Conservation (phyloP, 495 filamentous ascomycete genomes). For the Penicillium tannophilum region DNA sequence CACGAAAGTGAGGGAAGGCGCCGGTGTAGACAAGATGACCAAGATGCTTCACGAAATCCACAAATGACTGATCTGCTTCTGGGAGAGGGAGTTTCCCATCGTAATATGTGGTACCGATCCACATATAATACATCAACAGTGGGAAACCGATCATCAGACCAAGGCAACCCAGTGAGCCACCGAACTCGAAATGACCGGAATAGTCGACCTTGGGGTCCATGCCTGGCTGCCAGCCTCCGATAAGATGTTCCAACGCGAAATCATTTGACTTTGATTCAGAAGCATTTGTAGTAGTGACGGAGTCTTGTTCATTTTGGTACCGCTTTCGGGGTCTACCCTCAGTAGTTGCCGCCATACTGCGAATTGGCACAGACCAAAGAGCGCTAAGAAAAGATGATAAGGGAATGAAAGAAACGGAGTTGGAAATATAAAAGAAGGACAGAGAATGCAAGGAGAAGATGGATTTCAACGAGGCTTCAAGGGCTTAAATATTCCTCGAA, state of each 20-base stretch:
- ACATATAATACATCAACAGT: conserved; percentile 95
- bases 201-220: conserved; percentile 31
- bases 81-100: conserved; percentile 74
- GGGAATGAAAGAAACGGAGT: neutral
- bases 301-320: neutral
- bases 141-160: conserved; percentile 89
- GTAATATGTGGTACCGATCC: conserved; percentile 89
- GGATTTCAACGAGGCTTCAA: neutral
- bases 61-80: conserved; percentile 55
- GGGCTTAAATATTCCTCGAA: neutral
- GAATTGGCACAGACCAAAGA: neutral
- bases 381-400: neutral
- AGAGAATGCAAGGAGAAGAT: neutral
- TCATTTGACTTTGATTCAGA: conserved; percentile 2
- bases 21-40: conserved; percentile 67
- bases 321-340: conserved; percentile 10
- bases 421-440: neutral
- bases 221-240: conserved; percentile 25
- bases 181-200: conserved; percentile 71
- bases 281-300: neutral
- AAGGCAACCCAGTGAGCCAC: conserved; percentile 70
- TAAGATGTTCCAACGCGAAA: conserved; percentile 22
- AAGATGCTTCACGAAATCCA: conserved; percentile 67
- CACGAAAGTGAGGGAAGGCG: conserved; percentile 71
- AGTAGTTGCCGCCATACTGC: conserved; percentile 13